Evolutionary conservation across 257 asterid genomes (phyloP).

Genomic region (Solanum raphanifolium): DNA sequence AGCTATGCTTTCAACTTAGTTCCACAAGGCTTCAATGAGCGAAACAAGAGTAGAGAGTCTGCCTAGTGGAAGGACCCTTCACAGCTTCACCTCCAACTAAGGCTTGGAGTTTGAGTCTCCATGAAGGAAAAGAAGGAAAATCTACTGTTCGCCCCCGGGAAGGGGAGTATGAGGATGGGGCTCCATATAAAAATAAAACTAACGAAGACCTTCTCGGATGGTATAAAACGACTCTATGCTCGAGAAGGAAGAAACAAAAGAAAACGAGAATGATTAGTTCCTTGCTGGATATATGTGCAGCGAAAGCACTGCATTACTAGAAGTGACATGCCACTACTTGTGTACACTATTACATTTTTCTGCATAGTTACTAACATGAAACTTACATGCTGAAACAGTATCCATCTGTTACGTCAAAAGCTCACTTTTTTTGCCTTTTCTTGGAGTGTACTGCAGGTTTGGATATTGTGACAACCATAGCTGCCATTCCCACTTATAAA

Average conservation of each 20-base stretch:
- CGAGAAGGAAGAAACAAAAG: neutral
- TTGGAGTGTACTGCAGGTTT: constrained; percentile 27
- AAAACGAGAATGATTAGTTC: neutral
- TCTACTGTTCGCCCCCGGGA: too few relatives aligned
- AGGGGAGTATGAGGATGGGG: neutral
- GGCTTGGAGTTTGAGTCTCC: neutral
- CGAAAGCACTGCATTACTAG: neutral
- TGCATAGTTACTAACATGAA: neutral
- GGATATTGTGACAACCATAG: constrained; percentile 70
- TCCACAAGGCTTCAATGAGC: neutral
- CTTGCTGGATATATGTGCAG: neutral
- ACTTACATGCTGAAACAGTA: neutral
- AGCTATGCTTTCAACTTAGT: neutral
- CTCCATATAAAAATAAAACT: neutral
- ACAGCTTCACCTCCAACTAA: neutral
- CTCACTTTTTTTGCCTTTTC: neutral
- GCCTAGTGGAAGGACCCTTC: neutral
- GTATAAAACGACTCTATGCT: neutral
- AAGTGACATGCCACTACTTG: neutral
- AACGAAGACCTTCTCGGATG: neutral
- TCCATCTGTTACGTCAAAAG: neutral
- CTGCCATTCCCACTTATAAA: constrained; percentile 63
- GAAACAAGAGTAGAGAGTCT: neutral
- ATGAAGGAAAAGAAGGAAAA: neutral
- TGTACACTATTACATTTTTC: neutral